Evolutionary conservation across 2,329 filamentous ascomycete genomes (phyloP).

Genomic region (Sporothrix protearum): DNA sequence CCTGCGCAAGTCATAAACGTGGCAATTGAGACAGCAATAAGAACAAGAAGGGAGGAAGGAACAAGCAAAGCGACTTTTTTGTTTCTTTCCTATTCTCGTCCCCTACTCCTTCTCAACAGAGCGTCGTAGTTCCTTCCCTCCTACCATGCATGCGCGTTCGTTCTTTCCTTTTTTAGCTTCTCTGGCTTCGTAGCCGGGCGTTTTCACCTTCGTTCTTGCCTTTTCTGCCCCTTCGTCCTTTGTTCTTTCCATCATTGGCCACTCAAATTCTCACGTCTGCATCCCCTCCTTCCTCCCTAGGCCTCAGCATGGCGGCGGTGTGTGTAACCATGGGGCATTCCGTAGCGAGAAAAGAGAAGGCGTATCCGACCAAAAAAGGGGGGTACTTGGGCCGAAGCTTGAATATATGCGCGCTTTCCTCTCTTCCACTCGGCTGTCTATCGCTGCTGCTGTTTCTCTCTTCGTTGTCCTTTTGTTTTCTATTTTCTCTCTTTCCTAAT

Average conservation of each 20-base stretch:
- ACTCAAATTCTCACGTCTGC: neutral
- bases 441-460: neutral
- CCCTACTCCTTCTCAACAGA: neutral
- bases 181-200: neutral
- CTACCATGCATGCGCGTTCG: neutral
- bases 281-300: neutral
- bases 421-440: neutral
- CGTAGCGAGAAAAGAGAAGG: constrained; percentile 14
- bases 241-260: neutral
- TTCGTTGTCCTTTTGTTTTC: neutral
- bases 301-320: neutral
- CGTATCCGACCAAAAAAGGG: neutral
- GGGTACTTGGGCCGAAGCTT: constrained; percentile 5
- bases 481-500: neutral
- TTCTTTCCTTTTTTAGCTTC: neutral
- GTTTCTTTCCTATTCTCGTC: neutral
- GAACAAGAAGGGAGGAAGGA: neutral
- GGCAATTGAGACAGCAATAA: constrained; percentile 9
- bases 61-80: neutral
- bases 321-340: constrained; percentile 6
- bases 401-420: neutral
- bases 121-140: neutral
- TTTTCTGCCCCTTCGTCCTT: neutral
- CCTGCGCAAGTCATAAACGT: constrained; percentile 8
- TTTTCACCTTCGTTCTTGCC: neutral